These are phyloP conservation scores for Teratosphaeria epicoccoides DNA, from an alignment of 2,329 filamentous ascomycete genomes.

Conservation along the genomic window DNA sequence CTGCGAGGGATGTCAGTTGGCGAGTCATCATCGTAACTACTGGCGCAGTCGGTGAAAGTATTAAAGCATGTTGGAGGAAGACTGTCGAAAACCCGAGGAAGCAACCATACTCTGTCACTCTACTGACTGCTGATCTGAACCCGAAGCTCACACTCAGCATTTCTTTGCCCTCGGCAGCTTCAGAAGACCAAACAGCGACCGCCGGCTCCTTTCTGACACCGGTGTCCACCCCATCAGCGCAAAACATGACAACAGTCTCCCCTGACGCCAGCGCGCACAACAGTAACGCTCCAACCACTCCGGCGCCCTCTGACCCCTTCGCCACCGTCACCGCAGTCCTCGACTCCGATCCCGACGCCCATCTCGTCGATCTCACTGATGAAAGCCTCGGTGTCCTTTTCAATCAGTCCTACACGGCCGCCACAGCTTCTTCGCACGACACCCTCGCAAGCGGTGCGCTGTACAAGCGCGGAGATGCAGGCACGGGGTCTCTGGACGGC, in stretches of 20 bases:
- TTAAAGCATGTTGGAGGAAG: slow-evolving; percentile 16
- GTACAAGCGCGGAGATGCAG: slow-evolving; percentile 29
- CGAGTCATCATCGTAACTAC: slow-evolving; percentile 55
- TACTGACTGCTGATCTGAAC: slow-evolving; percentile 13
- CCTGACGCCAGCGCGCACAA: slow-evolving; percentile 18
- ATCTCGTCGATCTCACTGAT: slow-evolving; percentile 61
- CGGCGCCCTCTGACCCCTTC: slow-evolving; percentile 36
- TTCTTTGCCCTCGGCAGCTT: neutral
- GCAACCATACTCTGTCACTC: slow-evolving; percentile 25
- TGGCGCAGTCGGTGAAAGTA: slow-evolving; percentile 7
- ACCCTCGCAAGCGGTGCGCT: slow-evolving; percentile 32
- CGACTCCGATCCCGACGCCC: slow-evolving; percentile 48
- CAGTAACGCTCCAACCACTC: slow-evolving; percentile 31
- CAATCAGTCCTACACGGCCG: slow-evolving; percentile 18
- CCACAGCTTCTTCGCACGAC: slow-evolving; percentile 15
- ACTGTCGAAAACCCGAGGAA: slow-evolving; percentile 17
- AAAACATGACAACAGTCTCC: slow-evolving; percentile 17
- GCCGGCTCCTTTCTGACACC: slow-evolving; percentile 41
- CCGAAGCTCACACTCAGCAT: slow-evolving; percentile 12
- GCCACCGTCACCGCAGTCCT: slow-evolving; percentile 30
- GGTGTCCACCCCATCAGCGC: slow-evolving; percentile 49
- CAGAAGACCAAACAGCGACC: slow-evolving; percentile 1
- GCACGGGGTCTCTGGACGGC: slow-evolving; percentile 10
- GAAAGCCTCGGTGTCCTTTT: slow-evolving; percentile 67
- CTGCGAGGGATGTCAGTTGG: slow-evolving; percentile 62